A percentile compares a stretch with the other conserved stretches of the same genome.
Conservation (phyloP, 495 filamentous ascomycete genomes). For the Penicillium simplicissimum region DNA sequence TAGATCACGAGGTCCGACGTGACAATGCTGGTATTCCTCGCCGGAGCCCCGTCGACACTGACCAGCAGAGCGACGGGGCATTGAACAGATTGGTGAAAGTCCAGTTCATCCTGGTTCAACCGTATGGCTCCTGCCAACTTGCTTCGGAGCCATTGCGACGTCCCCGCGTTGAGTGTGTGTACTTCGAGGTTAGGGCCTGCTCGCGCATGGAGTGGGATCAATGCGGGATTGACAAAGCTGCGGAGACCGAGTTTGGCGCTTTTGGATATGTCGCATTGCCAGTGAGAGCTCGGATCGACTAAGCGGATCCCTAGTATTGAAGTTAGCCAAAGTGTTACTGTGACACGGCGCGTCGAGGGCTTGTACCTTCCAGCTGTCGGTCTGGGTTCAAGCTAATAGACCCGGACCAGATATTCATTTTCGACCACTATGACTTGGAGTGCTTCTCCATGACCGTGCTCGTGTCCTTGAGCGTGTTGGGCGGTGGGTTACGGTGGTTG, state of each 20-base stretch:
- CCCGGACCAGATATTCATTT: slow-evolving; percentile 46
- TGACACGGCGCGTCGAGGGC: slow-evolving; percentile 1
- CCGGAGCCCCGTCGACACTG: slow-evolving; percentile 26
- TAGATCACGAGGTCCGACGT: slow-evolving; percentile 60
- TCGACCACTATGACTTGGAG: slow-evolving; percentile 4
- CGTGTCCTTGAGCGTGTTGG: slow-evolving; percentile 5
- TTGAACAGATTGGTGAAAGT: slow-evolving; percentile 36
- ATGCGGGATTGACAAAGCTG: slow-evolving; percentile 48
- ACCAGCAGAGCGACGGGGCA: slow-evolving; percentile 46
- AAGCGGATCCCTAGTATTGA: slow-evolving; percentile 38
- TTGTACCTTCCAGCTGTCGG: slow-evolving; percentile 39
- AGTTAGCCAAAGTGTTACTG: slow-evolving; percentile 18
- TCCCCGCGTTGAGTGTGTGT: slow-evolving; percentile 37
- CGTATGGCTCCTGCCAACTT: slow-evolving; percentile 36
- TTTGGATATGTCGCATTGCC: slow-evolving; percentile 43
- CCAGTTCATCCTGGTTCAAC: slow-evolving; percentile 38
- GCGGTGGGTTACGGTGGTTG: slow-evolving; percentile 2
- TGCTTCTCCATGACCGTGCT: slow-evolving; percentile 6
- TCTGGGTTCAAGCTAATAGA: slow-evolving; percentile 32
- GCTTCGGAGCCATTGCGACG: slow-evolving; percentile 46
- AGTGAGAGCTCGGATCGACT: slow-evolving; percentile 38
- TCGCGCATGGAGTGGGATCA: slow-evolving; percentile 51
- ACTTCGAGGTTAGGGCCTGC: slow-evolving; percentile 53
- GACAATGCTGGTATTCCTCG: slow-evolving; percentile 22
- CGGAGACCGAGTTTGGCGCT: slow-evolving; percentile 40